phyloP scores from a whole-genome alignment of 768 basidiomycete genomes.

The Tulasnella sp. region DNA sequence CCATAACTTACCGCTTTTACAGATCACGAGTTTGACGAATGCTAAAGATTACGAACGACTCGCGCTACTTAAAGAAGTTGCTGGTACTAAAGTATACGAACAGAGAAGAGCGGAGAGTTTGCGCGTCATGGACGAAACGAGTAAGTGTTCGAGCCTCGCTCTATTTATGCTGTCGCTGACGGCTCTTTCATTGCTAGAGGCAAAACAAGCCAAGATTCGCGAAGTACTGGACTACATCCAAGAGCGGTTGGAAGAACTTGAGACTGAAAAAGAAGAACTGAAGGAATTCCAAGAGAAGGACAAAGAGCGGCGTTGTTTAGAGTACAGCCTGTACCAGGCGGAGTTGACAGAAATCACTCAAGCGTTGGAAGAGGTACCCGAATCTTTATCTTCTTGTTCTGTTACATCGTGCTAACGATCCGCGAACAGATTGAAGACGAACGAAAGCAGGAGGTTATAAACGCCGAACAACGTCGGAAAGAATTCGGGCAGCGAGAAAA shows the following conservation, averaged over 20 bases:
- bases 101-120: constrained; percentile 86
- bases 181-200: constrained; percentile 44
- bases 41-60: constrained; percentile 94
- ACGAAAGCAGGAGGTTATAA: constrained; percentile 74
- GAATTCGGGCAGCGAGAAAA: constrained; percentile 81
- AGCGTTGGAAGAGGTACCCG: constrained; percentile 72
- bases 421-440: constrained; percentile 51
- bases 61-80: constrained; percentile 94
- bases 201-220: constrained; percentile 85
- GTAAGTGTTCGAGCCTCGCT: constrained; percentile 31
- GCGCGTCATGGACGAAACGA: constrained; percentile 94
- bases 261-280: constrained; percentile 96
- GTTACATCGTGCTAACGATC: not conserved
- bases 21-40: constrained; percentile 96
- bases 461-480: constrained; percentile 74
- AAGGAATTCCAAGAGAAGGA: constrained; percentile 97
- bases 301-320: constrained; percentile 87
- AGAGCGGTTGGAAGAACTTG: constrained; percentile 80
- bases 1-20: not conserved
- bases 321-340: constrained; percentile 89
- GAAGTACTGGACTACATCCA: constrained; percentile 90
- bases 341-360: constrained; percentile 87
- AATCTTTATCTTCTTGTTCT: constrained; percentile 41
- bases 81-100: constrained; percentile 97
- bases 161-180: not conserved